Evolutionary conservation across 2,329 filamentous ascomycete genomes (phyloP).

Genomic region (Talaromyces marneffei): DNA sequence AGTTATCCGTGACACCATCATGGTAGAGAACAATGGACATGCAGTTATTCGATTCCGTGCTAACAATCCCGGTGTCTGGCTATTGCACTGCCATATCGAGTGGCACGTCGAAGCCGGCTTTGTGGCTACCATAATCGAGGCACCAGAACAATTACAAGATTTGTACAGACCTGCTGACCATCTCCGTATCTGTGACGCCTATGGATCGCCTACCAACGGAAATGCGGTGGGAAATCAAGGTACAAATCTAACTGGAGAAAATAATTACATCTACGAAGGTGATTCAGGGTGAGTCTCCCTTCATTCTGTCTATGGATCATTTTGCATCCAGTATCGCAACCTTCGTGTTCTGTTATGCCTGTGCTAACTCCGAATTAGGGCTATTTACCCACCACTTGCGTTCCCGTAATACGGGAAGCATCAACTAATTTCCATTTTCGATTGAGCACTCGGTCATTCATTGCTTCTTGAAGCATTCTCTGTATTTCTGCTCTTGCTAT

Average conservation of each 20-base stretch:
- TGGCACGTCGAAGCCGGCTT: conserved; percentile 33
- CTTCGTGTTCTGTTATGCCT: background rate
- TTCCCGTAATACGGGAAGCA: background rate
- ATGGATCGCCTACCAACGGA: conserved; percentile 18
- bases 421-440: background rate
- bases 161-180: conserved; percentile 19
- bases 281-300: conserved; percentile 10
- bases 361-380: conserved; percentile 3
- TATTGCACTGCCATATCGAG: conserved; percentile 34
- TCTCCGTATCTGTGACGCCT: conserved; percentile 21
- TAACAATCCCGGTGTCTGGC: conserved; percentile 30
- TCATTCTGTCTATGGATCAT: background rate
- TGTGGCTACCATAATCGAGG: conserved; percentile 28
- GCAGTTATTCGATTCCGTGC: conserved; percentile 31
- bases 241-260: conserved; percentile 4
- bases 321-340: background rate
- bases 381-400: conserved; percentile 6
- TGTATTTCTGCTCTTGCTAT: background rate
- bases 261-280: conserved; percentile 12
- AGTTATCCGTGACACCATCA: conserved; percentile 30
- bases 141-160: conserved; percentile 23
- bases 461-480: background rate
- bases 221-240: conserved; percentile 21
- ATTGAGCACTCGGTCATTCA: background rate
- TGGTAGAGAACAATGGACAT: conserved; percentile 29